Base-by-base conservation (phyloP, 2,329 filamentous ascomycete species). In the Exophiala calicioides region DNA sequence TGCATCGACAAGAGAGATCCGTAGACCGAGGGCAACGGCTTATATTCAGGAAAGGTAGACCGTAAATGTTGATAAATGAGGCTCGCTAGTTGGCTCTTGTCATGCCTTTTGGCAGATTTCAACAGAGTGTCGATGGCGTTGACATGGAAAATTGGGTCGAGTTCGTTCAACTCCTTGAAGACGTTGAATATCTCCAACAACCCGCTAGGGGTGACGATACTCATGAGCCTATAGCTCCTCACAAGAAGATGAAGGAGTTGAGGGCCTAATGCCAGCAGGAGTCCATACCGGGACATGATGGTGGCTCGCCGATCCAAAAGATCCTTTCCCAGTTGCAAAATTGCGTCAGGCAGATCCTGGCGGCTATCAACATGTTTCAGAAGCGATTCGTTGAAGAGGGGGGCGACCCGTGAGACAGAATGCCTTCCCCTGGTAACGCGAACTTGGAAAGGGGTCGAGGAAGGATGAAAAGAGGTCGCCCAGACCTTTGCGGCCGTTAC, bases 61-160 rank as follows among this genome's bases (percentile, higher is more conserved):
- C 70, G 68, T 38, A 69, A 62, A 43, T 69, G 65, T 20, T 67
- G 67, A 50, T 73, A 74, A 21, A 73, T 44, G 20, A 70, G 44
- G 26, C 70, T 58, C 9, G 53, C 55, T n/a, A 58, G 27, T 13
- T 42, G 24, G 13, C 40, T 40, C 30, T 48, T 46, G 23, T 52
- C 33, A 10, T 32, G 30, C 26, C 55, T 42, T 51, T 57, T 30
- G 66, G 55, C 20, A 67, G 43, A 20, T 34, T 59, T 53, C 15
- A 69, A 50, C 3, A 68, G 54, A n/a, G 57, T 58, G 23, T 65
- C 55, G 12, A 65, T 58, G 8, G 66, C 46, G 19, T 29, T 33
- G 15, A 43, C 4, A 34, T 56, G 52, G 12, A 55, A 27, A 4
- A 30, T 21, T 12, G 39, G 41, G 10, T 40, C 39, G 12, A 52